These are phyloP conservation scores for Eucalyptus virginea DNA, from an alignment of 345 rosid species.

Conservation along the genomic window DNA sequence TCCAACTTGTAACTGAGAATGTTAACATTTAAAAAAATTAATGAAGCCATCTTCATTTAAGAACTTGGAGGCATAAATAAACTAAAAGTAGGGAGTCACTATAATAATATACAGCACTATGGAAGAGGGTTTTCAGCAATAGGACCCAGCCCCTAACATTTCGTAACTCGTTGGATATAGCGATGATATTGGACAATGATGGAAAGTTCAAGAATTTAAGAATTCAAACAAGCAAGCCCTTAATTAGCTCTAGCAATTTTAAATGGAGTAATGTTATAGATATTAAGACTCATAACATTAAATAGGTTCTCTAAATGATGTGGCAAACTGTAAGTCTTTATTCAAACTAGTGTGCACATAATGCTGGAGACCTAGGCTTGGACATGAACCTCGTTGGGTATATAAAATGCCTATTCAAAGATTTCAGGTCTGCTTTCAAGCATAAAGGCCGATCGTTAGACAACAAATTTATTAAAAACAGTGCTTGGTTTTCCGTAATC, in stretches of 20 bases:
- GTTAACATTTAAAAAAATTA: neutral
- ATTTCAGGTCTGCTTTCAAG: neutral
- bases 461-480: neutral
- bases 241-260: neutral
- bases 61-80: neutral
- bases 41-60: neutral
- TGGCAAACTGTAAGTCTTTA: neutral
- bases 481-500: neutral
- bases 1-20: neutral
- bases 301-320: neutral
- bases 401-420: neutral
- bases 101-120: neutral
- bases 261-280: neutral
- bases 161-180: neutral
- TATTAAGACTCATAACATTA: neutral
- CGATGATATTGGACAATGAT: neutral
- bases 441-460: neutral
- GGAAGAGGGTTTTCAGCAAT: neutral
- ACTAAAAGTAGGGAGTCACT: neutral
- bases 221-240: neutral
- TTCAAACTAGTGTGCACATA: neutral
- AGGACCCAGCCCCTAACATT: neutral
- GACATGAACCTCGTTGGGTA: too few species aligned
- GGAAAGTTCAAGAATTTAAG: neutral
- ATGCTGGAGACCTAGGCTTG: too few species aligned